Conservation (phyloP, 305 asterid genomes). For the Lippia alba region DNA sequence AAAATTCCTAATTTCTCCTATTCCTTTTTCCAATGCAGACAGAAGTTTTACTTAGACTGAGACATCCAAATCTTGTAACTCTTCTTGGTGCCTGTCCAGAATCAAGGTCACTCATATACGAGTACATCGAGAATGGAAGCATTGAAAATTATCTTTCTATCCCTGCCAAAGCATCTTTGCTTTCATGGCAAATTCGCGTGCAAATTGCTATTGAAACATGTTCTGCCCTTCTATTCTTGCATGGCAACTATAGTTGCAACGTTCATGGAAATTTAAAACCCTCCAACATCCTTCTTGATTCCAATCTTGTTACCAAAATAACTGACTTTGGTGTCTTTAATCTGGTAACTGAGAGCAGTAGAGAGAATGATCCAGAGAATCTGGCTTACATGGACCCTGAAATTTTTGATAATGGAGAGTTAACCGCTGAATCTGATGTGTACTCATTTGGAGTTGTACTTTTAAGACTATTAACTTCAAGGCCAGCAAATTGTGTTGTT, state of each 20-base stretch:
- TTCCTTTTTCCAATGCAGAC: conserved; percentile 49
- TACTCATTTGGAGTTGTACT: conserved; percentile 80
- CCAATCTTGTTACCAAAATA: conserved; percentile 69
- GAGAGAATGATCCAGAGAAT: conserved; percentile 47
- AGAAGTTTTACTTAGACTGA: conserved; percentile 71
- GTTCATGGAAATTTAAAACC: conserved; percentile 81
- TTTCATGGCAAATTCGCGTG: conserved; percentile 80
- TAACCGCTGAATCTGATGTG: conserved; percentile 75
- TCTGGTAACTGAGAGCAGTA: conserved; percentile 45
- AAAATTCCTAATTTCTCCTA: conserved; percentile 30
- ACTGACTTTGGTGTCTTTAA: conserved; percentile 64
- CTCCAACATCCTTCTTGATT: conserved; percentile 70
- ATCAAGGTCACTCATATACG: conserved; percentile 81
- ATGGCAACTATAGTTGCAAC: conserved; percentile 46
- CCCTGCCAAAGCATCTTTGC: conserved; percentile 51
- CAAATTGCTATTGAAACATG: conserved; percentile 75
- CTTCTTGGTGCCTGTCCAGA: conserved; percentile 84
- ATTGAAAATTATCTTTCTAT: conserved; percentile 75
- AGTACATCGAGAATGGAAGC: conserved; percentile 78
- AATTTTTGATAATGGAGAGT: conserved; percentile 45
- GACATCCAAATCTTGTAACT: conserved; percentile 90
- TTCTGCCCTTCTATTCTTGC: conserved; percentile 76
- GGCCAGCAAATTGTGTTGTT: conserved; percentile 58
- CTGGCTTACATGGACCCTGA: conserved; percentile 63
- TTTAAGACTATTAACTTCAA: conserved; percentile 69